Conservation (phyloP, 163 green algal genomes). For the Scenedesmus sp. region DNA sequence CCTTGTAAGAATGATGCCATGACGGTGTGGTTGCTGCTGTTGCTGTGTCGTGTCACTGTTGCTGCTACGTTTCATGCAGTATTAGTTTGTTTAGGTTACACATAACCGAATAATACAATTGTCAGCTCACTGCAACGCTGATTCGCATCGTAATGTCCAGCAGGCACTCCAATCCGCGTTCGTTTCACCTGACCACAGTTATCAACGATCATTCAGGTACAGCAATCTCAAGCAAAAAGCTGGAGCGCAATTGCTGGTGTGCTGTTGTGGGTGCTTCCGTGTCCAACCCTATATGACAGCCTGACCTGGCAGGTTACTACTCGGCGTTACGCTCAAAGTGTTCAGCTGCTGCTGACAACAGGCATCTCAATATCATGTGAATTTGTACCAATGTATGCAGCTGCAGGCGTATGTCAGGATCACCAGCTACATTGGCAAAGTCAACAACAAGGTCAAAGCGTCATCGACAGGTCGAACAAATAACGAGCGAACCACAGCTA, state of each 20-base stretch:
- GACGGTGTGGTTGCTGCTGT: not conserved
- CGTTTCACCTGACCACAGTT: not conserved
- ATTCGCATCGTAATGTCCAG: not conserved
- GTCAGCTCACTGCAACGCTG: not conserved
- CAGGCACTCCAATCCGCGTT: not conserved
- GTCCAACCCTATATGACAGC: not conserved
- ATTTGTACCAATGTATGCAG: too few species aligned
- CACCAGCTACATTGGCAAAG: not conserved
- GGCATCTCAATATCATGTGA: too few species aligned
- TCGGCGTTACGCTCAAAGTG: not conserved
- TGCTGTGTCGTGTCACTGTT: not conserved
- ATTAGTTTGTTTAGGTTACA: not conserved
- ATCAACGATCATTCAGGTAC: not conserved
- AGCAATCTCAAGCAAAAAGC: not conserved
- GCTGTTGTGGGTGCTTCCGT: not conserved
- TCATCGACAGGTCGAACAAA: conserved; percentile 18
- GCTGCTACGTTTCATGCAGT: not conserved
- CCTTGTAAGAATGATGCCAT: conserved; percentile 41
- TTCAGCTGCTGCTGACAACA: too few species aligned
- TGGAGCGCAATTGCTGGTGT: not conserved
- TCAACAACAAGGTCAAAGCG: not conserved
- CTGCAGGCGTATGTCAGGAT: not conserved
- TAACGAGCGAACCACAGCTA: not conserved
- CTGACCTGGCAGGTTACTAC: not conserved
- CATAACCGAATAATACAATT: not conserved